Percentiles rank a stretch among this genome's conserved stretches.
These are phyloP conservation scores for Chalciporus sphaerocephalus DNA, from an alignment of 768 basidiomycete genomes.

Conservation along the genomic window DNA sequence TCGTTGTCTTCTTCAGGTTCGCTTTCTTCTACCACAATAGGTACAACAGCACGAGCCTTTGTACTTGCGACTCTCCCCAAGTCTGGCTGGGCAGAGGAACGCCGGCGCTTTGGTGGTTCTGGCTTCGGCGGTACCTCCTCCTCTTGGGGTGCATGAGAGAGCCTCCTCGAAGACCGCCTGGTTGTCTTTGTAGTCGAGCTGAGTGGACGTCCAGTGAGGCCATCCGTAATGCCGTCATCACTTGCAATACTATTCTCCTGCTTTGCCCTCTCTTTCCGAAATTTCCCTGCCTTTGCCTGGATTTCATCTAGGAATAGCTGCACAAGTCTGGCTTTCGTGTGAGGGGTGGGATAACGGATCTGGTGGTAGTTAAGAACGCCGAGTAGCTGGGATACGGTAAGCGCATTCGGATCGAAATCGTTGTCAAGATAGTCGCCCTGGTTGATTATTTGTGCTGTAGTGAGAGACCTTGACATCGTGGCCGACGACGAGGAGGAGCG, in stretches of 20 bases:
- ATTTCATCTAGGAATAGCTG: conserved; percentile 77
- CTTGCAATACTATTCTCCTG: conserved; percentile 69
- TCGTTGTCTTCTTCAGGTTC: conserved; percentile 71
- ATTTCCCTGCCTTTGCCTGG: conserved; percentile 50
- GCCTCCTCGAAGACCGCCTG: conserved; percentile 60
- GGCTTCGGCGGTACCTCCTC: conserved; percentile 41
- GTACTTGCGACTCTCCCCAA: conserved; percentile 48
- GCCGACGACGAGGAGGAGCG: conserved; percentile 13
- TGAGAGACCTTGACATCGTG: conserved; percentile 64
- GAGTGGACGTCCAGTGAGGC: conserved; percentile 71
- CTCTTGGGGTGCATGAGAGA: conserved; percentile 53
- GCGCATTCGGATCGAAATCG: conserved; percentile 66
- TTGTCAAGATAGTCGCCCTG: conserved; percentile 75
- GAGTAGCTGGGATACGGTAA: conserved; percentile 79
- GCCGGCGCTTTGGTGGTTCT: conserved; percentile 70
- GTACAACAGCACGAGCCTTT: conserved; percentile 35
- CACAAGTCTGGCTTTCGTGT: conserved; percentile 74
- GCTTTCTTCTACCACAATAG: conserved; percentile 63
- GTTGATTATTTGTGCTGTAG: conserved; percentile 70
- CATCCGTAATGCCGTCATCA: conserved; percentile 79
- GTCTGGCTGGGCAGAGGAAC: conserved; percentile 73
- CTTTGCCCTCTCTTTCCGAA: conserved; percentile 61
- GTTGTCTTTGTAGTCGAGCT: conserved; percentile 38
- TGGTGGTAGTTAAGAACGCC: conserved; percentile 77
- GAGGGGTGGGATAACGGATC: conserved; percentile 65